Evolutionary conservation across 352 stramenopile genomes (phyloP), one percentile per base, ranked within the genome.

Genomic region (Blastocystis sp.): DNA sequence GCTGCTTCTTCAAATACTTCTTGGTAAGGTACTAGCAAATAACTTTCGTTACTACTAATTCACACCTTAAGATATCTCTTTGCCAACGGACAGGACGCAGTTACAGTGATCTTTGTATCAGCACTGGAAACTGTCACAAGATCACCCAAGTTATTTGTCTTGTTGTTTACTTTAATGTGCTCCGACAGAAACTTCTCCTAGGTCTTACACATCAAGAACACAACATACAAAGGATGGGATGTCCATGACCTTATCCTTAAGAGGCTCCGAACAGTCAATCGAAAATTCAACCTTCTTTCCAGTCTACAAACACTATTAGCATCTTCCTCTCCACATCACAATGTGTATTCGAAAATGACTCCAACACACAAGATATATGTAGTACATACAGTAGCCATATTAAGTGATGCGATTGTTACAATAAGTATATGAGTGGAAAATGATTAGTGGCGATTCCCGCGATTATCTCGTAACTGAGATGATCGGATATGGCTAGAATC

Each of bases 1-100:
- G 95, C 92, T 99, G 96, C 94, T 99, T 99, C 95, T 99, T 99
- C 90, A 99, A 93, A 95, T 99, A 99, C 94, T 98, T 98, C 95
- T 99, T 99, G 87, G 96, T 98, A 34, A 99, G 91, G 93, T 99
- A 99, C 94, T 99, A 76, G 43, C 77, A 88, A 76, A 76, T 75
- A 61, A 88, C 63, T 77, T 56, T 55, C 37, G 56, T 87, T 76
- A 61, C 39, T 59, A 76, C 26, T 63, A 76, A 75, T 23, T 59
- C 63, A 76, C 26, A 88, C 77, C 77, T 90, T 90, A 88, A 96
- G 93, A 92, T 96, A 97, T 90, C 97, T 95, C 94, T 99, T 99
- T 75, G 95, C 98, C 92, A 99, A 98, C 45, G 94, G 94, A 26
- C 97, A 92, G 43, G 97, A 92, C 7, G 95, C 93, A 8, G 94